Evolutionary conservation across 306 rosid genomes (phyloP), one percentile per base, ranked within the genome.

Genomic region (Potentilla sterilis): DNA sequence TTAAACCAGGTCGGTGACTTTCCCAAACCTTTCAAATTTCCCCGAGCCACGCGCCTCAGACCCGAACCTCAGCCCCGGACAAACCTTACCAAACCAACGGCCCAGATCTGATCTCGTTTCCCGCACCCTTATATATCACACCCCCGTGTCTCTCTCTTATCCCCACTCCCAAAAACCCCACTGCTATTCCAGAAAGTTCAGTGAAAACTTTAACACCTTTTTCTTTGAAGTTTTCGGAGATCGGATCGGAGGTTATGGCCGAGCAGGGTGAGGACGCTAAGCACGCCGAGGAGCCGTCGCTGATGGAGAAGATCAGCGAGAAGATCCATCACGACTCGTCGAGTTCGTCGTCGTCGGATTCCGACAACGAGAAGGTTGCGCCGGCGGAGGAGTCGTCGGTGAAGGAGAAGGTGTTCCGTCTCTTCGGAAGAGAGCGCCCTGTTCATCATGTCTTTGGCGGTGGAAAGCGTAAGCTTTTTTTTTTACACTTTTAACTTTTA

Each of bases 401-500:
- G 7, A 86, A 89, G 89, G 74, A 82, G 21, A 86, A 92, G 82
- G 77, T 88, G 24, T 90, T 51, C 84, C 90, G 97, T 28, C 85
- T 95, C 40, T 92, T 95, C 62, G 97, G 97, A 5, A 75, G 97
- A 64, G 97, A 92, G 78, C 86, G 35, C 57, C 97, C 97, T 0
- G 89, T 90, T 42, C 97, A 92, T 74, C 81, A 88, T 42, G 86
- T 92, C 69, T 74, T 95, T 32, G 97, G 97, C 64, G 99, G 97
- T 4, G 99, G 98, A 84, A 93, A 90, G 80, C 79, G 98, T 93
- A 90, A 28, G 85, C 5, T 12, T 0, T 35, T 58, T 58, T 51
- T 58, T 7, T 15, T n/a, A n/a, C n/a, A 19, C 58, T 42, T 42
- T 42, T 42, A 28, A 10, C 49, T 46, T 46, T 48, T 48, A 48